Base-by-base conservation (phyloP, 768 basidiomycete genomes). In the Macrocybe gigantea region DNA sequence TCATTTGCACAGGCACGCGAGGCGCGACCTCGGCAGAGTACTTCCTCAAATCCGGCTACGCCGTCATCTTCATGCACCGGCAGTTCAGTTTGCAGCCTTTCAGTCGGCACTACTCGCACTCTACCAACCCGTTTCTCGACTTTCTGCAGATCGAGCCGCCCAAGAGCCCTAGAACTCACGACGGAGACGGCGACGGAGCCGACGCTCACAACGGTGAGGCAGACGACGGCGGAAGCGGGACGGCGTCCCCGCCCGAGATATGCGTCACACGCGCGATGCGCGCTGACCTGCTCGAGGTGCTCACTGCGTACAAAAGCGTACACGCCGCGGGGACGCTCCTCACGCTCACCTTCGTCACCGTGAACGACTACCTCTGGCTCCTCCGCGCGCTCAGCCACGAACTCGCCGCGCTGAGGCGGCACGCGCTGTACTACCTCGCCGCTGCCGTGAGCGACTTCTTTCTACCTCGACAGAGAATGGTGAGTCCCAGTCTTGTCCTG, bases 371-470 rank as follows among this genome's bases (percentile, higher is more conserved):
- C 63, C 78, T 99, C 22, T 98, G 89, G 83, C 70, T 96, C 6
- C 69, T 99, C 37, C 81, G 88, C 29, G 88, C 86, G 1, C 72
- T 95, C 34, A 86, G 86, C 56, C 78, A 88, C 51, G 87, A 88
- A 52, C 78, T 98, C 64, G 78, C 79, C 7, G 64, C 75, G 0
- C 60, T 94, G 7, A 79, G 87, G 1, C 67, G 87, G 45, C 76
- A 73, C 42, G 84, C 86, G 4, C 78, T 99, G 82, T 99, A 92
- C 67, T 99, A 98, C 62, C 84, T 99, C 44, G 96, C 96, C 15
- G 94, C 95, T 0, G 96, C 96, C 5, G 96, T 98, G 41, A 93
- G 90, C 66, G 96, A 99, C 65, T 99, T 99, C 64, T 99, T 95
- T 75, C 70, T 99, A 32, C 96, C 95, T 0, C 75, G 81, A 48